Base-by-base conservation (phyloP, 495 filamentous ascomycete genomes). In the Apiosordaria backusii region DNA sequence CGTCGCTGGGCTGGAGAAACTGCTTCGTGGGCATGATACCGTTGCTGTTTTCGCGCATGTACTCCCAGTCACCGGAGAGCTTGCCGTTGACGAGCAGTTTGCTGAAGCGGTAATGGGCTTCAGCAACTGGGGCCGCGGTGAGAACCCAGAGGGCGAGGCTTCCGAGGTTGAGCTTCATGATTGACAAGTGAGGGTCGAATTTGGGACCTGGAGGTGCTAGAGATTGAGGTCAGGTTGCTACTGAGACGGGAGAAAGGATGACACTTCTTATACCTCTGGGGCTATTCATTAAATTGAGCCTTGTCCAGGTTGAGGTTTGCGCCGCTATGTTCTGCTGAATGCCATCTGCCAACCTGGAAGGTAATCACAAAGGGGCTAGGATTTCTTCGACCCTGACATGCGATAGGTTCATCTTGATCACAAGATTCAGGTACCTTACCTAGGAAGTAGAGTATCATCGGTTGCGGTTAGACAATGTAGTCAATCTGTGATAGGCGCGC, bases 1-100 rank as follows among this genome's bases (percentile, higher is more conserved):
- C 64, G 64, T 75, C 74, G 35, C 69, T 70, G 55, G 67, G 71
- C 22, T 62, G 70, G 18, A 78, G 72, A 52, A 66, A 65, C 54
- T 64, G 69, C 55, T 35, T 61, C 70, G 45, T 79, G 74, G 66
- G 68, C 55, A 59, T 65, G 61, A 68, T 64, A 50, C 63, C 60
- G 62, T 70, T 70, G 61, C 24, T 63, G 58, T 63, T 67, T 53
- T 65, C 60, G 45, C 68, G 66, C 61, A 70, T 66, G 65, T 70
- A 65, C 52, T 64, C 65, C 18, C 27, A 70, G 50, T 67, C 65
- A 57, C 52, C 59, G 29, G 61, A 45, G 7, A 62, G 45, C 19
- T 58, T 18, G 52, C 65, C 68, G 57, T 70, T 70, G 61, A 65
- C 50, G n/a, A 70, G 16, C 22, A 67, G 62, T 55, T 59, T 62